Evolutionary conservation across 1,284 basidiomycete species (phyloP), one percentile per base, ranked within the genome.

Genomic region (Heterobasidion parviporum): DNA sequence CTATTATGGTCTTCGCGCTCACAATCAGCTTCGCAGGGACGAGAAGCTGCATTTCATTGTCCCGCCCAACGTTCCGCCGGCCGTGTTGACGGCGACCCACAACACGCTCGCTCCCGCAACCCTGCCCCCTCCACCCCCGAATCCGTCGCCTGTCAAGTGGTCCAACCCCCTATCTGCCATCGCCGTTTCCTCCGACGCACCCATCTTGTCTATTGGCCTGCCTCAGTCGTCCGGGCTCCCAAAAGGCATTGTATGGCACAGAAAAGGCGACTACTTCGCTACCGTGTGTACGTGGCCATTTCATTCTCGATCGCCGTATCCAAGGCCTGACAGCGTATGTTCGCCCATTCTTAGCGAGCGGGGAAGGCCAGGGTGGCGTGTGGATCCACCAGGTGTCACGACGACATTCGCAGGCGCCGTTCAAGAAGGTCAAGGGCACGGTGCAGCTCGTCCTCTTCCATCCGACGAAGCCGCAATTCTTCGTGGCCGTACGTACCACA

Each of bases 361-460:
- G 75, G 56, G 82, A 82, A 57, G 77, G 75, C 32, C 84, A 90
- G 62, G 82, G 84, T 16, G 82, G 83, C 47, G 86, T 95, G 26
- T 90, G 94, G 82, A 98, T 99, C 56, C 97, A 99, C 70, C 97
- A 99, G 68, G 72, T 98, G 10, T 87, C 90, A 45, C 87, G 90
- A 62, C 86, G 96, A 67, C 90, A 97, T 68, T 97, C 94, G 7
- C 97, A 99, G 72, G 92, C 94, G 18, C 97, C 97, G 10, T 99
- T 99, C 84, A 90, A 87, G 68, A 94, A 94, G 70, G 83, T 94
- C 62, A 91, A 92, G 69, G 96, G 97, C 33, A 70, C 82, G 10
- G 89, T 98, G 9, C 96, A 99, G 73, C 76, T 88, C 54, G 92
- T 97, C 15, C 80, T 88, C 50, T 99, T 99, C 84, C 97, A 99